Evolutionary conservation across 192 early-diverging fungal genomes (phyloP).

Genomic region (Backusella circina): DNA sequence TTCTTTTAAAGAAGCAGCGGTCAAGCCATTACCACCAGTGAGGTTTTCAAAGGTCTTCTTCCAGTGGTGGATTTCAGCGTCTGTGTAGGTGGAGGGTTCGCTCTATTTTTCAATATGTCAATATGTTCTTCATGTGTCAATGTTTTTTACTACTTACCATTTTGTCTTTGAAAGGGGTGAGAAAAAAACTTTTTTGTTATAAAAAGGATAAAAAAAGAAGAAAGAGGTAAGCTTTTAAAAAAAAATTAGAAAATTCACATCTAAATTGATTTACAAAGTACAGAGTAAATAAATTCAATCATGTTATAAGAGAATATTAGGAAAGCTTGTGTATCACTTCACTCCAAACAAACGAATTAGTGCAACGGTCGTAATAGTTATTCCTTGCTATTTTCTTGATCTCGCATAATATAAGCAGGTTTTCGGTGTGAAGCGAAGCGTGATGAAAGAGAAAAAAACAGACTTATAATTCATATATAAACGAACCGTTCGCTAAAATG

Average conservation of each 20-base stretch:
- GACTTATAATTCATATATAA: neutral
- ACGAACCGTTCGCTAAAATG: neutral
- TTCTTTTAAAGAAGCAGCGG: conserved; percentile 16
- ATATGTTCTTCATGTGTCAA: neutral
- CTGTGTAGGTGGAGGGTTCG: conserved; percentile 11
- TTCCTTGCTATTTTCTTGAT: neutral
- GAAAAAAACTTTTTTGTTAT: neutral
- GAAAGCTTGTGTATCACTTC: conserved; percentile 4
- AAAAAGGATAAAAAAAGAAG: neutral
- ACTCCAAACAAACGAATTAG: neutral
- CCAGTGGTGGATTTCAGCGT: conserved; percentile 23
- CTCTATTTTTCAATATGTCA: conserved; percentile 6
- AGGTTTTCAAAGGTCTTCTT: conserved; percentile 15
- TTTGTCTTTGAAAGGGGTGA: conserved; percentile 2
- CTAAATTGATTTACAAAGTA: neutral
- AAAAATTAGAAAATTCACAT: neutral
- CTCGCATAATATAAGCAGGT: neutral
- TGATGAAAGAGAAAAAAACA: neutral
- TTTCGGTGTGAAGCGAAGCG: neutral
- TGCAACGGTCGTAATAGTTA: neutral
- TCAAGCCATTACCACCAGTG: conserved; percentile 27
- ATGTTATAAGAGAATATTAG: conserved; percentile 5
- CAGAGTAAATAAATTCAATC: neutral
- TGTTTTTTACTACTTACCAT: neutral
- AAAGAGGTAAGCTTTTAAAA: neutral